Conservation (phyloP, 805 yeast species). For the Dipodascopsis tothii region DNA sequence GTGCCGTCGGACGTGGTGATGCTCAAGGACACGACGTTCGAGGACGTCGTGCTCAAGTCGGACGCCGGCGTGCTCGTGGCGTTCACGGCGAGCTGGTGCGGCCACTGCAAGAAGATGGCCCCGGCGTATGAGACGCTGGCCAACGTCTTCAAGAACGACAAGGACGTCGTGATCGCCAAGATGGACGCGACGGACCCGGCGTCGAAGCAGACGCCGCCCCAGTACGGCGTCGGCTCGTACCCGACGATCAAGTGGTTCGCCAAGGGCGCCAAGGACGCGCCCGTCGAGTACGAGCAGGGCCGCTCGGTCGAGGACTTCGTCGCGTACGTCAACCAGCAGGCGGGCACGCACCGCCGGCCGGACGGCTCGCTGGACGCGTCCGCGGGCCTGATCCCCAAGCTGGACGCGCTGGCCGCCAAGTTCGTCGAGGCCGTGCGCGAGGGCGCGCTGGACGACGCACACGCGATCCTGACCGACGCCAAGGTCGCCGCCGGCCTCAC, state of each 20-base stretch:
- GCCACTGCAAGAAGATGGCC: slow-evolving; percentile 46
- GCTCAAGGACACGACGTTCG: slow-evolving; percentile 39
- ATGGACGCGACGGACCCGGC: slow-evolving; percentile 45
- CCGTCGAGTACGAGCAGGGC: slow-evolving; percentile 45
- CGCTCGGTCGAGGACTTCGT: slow-evolving; percentile 46
- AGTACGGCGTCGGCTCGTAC: slow-evolving; percentile 39
- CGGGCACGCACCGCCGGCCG: slow-evolving; percentile 36
- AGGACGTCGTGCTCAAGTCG: slow-evolving; percentile 35
- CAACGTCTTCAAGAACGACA: slow-evolving; percentile 37
- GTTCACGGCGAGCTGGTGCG: slow-evolving; percentile 56
- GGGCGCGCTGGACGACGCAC: slow-evolving; percentile 25
- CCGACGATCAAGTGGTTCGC: slow-evolving; percentile 53
- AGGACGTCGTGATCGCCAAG: slow-evolving; percentile 38
- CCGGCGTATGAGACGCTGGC: slow-evolving; percentile 49
- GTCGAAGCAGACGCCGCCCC: slow-evolving; percentile 35
- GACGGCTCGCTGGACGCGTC: slow-evolving; percentile 36
- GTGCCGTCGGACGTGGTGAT: slow-evolving; percentile 17
- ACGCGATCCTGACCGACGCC: slow-evolving; percentile 35
- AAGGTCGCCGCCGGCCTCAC: slow-evolving; percentile 28
- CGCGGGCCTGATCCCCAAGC: slow-evolving; percentile 38
- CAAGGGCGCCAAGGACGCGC: slow-evolving; percentile 34
- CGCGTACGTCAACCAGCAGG: slow-evolving; percentile 39
- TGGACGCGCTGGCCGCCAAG: slow-evolving; percentile 31
- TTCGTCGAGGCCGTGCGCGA: slow-evolving; percentile 31
- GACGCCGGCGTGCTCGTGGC: slow-evolving; percentile 40